Evolutionary conservation across 169 alveolate species (phyloP), one percentile per base, ranked within the genome.

Genomic region (Plasmodium gaboni): DNA sequence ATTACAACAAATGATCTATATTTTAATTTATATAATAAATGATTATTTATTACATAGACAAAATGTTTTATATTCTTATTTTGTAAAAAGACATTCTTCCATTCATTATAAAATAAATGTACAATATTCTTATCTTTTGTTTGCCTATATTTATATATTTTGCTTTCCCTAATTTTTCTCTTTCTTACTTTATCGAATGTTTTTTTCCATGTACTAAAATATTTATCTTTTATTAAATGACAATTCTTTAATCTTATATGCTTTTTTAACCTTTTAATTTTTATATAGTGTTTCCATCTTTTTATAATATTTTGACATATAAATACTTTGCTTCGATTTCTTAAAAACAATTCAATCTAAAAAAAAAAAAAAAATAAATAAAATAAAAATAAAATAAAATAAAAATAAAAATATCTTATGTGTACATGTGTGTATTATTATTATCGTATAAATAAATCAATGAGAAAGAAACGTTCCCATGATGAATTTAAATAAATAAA

Each of bases 141-240:
- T 64, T 76, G 89, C 89, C 89, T 76, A 76, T 50, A 6, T 5
- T 53, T 63, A 2, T 63, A 57, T 76, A 76, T 22, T 76, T 13
- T 64, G 50, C 28, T 9, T 65, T 24, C 53, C 1, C 48, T 42
- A n/a, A 44, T 28, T 42, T 76, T 76, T 64, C 53, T 46, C 50
- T 64, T 38, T 32, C 89, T 76, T 76, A 76, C 89, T 76, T 64
- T 76, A 28, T 64, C 48, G n/a, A 24, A 76, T 24, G 22, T 24
- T 5, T 48, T 64, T 57, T 65, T 48, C 89, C 89, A 76, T 69
- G 51, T 12, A 12, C 19, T n/a, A 55, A 26, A 76, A 68, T 76
- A 76, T 64, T 76, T 65, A 2, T 42, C 12, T 9, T 76, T 76
- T 1, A 8, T 73, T 48, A 65, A 22, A 12, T 13, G 46, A 7